A percentile compares a stretch with the other conserved stretches of the same genome.
phyloP scores from a whole-genome alignment of 192 early-diverging fungal genomes.

The Physocladia obscura region DNA sequence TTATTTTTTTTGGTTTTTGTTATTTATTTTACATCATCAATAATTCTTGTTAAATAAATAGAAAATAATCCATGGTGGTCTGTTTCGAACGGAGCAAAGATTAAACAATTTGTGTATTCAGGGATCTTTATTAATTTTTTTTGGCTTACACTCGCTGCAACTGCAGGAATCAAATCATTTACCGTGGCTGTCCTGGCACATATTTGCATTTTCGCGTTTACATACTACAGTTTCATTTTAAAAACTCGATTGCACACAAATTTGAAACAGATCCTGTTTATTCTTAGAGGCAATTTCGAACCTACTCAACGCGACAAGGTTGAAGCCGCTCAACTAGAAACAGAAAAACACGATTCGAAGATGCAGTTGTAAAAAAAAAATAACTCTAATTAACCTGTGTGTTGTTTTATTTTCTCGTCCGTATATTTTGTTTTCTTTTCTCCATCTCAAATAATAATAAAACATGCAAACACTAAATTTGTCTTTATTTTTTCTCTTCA shows the following conservation, averaged over 20 bases:
- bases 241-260: background rate
- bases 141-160: too few relatives aligned
- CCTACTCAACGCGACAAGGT: conserved; percentile 8
- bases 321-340: conserved; percentile 1
- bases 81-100: background rate
- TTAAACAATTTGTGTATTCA: background rate
- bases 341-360: background rate
- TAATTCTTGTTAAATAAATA: background rate
- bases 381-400: too few relatives aligned
- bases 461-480: too few relatives aligned
- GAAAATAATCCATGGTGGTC: conserved; percentile 31
- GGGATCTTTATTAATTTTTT: too few relatives aligned
- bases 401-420: too few relatives aligned
- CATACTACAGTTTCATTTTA: background rate
- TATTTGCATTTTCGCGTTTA: too few relatives aligned
- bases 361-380: background rate
- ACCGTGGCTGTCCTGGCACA: background rate
- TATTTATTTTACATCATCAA: background rate
- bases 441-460: too few relatives aligned
- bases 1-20: background rate
- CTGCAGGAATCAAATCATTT: background rate
- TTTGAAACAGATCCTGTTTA: background rate
- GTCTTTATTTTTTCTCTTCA: too few relatives aligned
- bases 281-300: background rate
- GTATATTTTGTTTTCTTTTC: too few relatives aligned